Evolutionary conservation across 2,329 filamentous ascomycete species (phyloP).

Genomic region (Graphium sp.): DNA sequence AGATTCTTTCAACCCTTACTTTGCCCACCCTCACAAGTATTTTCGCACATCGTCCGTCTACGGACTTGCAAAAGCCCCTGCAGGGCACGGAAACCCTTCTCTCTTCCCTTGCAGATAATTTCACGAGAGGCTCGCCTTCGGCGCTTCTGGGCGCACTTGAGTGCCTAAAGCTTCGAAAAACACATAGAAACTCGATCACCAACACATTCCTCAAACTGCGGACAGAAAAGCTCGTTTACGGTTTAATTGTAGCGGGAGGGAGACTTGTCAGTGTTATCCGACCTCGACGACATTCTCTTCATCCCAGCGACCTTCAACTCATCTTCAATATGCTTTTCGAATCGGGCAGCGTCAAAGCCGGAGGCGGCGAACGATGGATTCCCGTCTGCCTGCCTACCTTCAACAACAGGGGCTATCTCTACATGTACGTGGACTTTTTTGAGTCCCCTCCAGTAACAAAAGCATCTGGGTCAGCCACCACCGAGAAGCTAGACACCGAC

Average conservation of each 20-base stretch:
- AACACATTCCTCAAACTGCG: constrained; percentile 68
- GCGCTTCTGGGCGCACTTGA: constrained; percentile 80
- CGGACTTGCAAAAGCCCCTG: constrained; percentile 74
- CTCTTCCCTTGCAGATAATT: constrained; percentile 84
- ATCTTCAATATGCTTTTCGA: constrained; percentile 99
- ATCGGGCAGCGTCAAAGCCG: constrained; percentile 78
- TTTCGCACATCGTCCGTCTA: constrained; percentile 82
- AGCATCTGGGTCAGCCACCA: neutral
- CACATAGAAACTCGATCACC: constrained; percentile 73
- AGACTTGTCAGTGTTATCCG: constrained; percentile 88
- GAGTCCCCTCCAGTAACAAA: constrained; percentile 19
- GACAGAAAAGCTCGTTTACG: constrained; percentile 70
- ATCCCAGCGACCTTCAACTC: constrained; percentile 86
- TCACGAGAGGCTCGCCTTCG: constrained; percentile 82
- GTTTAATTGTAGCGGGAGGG: constrained; percentile 81
- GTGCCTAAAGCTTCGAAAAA: constrained; percentile 81
- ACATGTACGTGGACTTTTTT: constrained; percentile 98
- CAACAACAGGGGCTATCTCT: constrained; percentile 90
- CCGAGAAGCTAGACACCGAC: constrained; percentile 29
- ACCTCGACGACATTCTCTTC: constrained; percentile 85
- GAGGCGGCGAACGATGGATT: constrained; percentile 91
- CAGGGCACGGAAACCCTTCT: constrained; percentile 84
- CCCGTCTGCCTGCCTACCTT: constrained; percentile 91
- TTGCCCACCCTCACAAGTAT: constrained; percentile 73
- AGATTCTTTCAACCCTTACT: constrained; percentile 89